These are phyloP conservation scores for Protostelium mycophagum DNA, from an alignment of 78 protist species.

Conservation along the genomic window DNA sequence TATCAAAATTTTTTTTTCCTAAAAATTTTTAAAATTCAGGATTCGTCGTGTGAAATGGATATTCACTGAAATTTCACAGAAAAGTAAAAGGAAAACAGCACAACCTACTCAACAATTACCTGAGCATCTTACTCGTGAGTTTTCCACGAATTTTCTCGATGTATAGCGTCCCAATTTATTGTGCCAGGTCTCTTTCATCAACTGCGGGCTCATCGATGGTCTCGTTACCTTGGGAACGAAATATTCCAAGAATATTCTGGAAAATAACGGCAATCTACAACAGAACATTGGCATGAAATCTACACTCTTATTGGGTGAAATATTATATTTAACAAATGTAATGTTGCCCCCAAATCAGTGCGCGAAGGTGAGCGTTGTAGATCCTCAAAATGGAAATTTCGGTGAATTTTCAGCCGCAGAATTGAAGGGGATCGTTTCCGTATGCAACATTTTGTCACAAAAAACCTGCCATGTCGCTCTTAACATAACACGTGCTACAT, in stretches of 20 bases:
- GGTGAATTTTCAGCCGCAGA: neutral
- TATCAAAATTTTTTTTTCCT: too few species aligned
- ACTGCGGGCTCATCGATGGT: slow-evolving; percentile 48
- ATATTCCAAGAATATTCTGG: slow-evolving; percentile 10
- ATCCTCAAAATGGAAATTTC: neutral
- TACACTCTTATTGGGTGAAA: slow-evolving; percentile 33
- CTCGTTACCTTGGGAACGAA: slow-evolving; percentile 42
- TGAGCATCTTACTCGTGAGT: slow-evolving; percentile 28
- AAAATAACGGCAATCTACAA: slow-evolving; percentile 12
- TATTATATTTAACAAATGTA: slow-evolving; percentile 33
- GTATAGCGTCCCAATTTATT: too few species aligned
- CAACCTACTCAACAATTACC: slow-evolving; percentile 46
- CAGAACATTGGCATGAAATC: slow-evolving; percentile 17
- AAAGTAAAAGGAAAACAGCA: slow-evolving; percentile 24
- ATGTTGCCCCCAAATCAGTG: slow-evolving; percentile 47
- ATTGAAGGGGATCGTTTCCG: neutral
- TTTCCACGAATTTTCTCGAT: too few species aligned
- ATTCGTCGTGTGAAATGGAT: too few species aligned
- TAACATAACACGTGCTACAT: too few species aligned
- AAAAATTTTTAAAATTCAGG: too few species aligned
- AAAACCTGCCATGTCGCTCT: too few species aligned
- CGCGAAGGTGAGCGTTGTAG: slow-evolving; percentile 34
- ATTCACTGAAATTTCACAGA: too few species aligned
- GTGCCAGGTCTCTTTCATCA: slow-evolving; percentile 48
- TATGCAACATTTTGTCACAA: too few species aligned